phyloP scores from a whole-genome alignment of 768 basidiomycete genomes.

The Pleurotus tuber-regium region DNA sequence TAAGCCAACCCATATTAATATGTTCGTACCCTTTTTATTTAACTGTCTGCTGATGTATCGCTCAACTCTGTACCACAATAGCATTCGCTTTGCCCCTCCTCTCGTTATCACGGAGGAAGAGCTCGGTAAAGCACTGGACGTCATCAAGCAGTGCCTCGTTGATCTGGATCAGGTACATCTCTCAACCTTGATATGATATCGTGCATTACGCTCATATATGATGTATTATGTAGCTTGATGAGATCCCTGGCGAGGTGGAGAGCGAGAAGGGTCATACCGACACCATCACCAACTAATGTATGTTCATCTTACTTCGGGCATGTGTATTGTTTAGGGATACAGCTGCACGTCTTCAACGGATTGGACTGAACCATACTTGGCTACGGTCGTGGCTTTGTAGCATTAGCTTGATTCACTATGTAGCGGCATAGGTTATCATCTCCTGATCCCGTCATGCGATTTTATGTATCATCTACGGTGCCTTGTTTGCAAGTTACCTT shows the following conservation, averaged over 20 bases:
- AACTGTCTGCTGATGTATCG: neutral
- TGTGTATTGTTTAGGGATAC: no score
- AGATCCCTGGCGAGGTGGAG: slow-evolving; percentile 32
- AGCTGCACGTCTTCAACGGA: no score
- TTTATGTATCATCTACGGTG: no score
- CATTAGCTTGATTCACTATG: no score
- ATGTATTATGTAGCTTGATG: slow-evolving; percentile 14
- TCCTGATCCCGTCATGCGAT: no score
- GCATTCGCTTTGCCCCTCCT: slow-evolving; percentile 95
- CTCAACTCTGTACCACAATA: slow-evolving; percentile 26
- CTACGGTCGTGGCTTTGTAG: no score
- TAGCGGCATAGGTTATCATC: no score
- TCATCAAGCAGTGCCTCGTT: slow-evolving; percentile 72
- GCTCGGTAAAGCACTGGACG: slow-evolving; percentile 65
- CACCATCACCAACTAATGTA: slow-evolving; percentile 24
- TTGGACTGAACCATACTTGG: no score
- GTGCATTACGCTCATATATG: neutral
- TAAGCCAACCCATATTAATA: slow-evolving; percentile 95
- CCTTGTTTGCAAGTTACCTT: no score
- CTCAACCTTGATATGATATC: neutral
- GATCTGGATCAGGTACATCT: slow-evolving; percentile 65
- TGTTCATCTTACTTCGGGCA: no score
- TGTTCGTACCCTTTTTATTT: slow-evolving; percentile 48
- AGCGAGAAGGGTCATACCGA: slow-evolving; percentile 57
- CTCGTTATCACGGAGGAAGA: slow-evolving; percentile 92